Conservation (phyloP, 2,329 filamentous ascomycete genomes). For the Sclerotinia minor region DNA sequence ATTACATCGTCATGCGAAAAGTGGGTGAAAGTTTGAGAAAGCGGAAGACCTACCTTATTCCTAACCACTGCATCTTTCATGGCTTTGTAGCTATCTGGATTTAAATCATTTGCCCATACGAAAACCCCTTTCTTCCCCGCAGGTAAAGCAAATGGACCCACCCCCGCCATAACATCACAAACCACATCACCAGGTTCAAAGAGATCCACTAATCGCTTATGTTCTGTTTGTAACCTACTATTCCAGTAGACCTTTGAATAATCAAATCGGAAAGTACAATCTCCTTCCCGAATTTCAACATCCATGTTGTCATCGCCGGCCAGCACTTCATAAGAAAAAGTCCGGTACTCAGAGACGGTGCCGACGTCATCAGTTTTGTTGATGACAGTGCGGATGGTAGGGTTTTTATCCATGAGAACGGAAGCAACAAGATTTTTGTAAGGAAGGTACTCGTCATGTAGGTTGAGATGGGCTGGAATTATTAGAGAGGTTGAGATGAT, state of each 20-base stretch:
- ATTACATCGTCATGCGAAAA: conserved; percentile 29
- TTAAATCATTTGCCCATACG: conserved; percentile 96
- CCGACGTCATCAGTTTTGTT: conserved; percentile 94
- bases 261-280: conserved; percentile 88
- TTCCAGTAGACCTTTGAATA: conserved; percentile 99
- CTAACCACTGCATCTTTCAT: conserved; percentile 67
- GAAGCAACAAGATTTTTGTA: conserved; percentile 86
- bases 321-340: conserved; percentile 89
- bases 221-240: conserved; percentile 84
- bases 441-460: conserved; percentile 76
- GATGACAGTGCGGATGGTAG: conserved; percentile 80
- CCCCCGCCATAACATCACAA: conserved; percentile 95
- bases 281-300: conserved; percentile 78
- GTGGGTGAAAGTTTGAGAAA: not conserved
- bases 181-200: conserved; percentile 87
- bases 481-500: not conserved
- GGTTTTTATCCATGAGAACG: conserved; percentile 88
- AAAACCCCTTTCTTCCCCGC: conserved; percentile 88
- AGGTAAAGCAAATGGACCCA: conserved; percentile 91
- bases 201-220: conserved; percentile 72
- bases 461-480: conserved; percentile 76
- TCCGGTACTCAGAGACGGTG: conserved; percentile 80
- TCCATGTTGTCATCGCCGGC: conserved; percentile 79
- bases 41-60: conserved; percentile 67
- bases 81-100: conserved; percentile 79